A percentile compares a stretch with the other conserved stretches of the same genome.
Evolutionary conservation across 257 asterid species (phyloP).

Genomic region (Mentha longifolia): DNA sequence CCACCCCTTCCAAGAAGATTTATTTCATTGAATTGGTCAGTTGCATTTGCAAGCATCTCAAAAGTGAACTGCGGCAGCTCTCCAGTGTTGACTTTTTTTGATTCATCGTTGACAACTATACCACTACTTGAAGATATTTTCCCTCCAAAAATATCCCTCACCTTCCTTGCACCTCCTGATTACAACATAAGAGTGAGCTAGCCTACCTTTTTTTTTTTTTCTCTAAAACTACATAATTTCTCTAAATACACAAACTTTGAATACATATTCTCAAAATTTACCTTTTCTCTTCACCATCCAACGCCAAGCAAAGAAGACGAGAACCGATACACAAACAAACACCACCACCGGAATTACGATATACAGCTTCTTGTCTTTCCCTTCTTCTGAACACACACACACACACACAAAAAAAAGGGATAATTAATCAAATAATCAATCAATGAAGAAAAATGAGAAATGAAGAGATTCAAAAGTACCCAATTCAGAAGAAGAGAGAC

Average conservation of each 20-base stretch:
- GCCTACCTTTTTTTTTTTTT: too few relatives aligned
- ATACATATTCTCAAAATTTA: neutral
- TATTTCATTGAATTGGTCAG: conserved; percentile 39
- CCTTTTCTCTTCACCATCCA: conserved; percentile 46
- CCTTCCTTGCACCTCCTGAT: conserved; percentile 23
- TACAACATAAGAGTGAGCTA: neutral
- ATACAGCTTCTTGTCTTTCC: conserved; percentile 34
- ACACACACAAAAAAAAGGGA: too few relatives aligned
- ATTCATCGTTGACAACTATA: conserved; percentile 35
- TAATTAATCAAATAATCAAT: too few relatives aligned
- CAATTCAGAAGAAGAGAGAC: conserved; percentile 24
- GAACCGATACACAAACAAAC: conserved; percentile 27
- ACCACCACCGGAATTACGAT: conserved; percentile 44
- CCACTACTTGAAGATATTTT: conserved; percentile 25
- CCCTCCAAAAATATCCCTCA: conserved; percentile 6
- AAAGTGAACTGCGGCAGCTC: conserved; percentile 52
- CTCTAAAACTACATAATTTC: too few relatives aligned
- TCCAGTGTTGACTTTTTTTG: conserved; percentile 36
- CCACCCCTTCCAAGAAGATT: conserved; percentile 64
- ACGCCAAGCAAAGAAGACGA: conserved; percentile 40
- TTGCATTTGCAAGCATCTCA: conserved; percentile 50
- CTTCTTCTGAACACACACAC: conserved; percentile 34
- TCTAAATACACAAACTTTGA: too few relatives aligned
- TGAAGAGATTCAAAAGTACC: neutral
- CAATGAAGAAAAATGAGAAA: neutral